phyloP scores from a whole-genome alignment of 441 rosid species.

The Gossypium schwendimanii region DNA sequence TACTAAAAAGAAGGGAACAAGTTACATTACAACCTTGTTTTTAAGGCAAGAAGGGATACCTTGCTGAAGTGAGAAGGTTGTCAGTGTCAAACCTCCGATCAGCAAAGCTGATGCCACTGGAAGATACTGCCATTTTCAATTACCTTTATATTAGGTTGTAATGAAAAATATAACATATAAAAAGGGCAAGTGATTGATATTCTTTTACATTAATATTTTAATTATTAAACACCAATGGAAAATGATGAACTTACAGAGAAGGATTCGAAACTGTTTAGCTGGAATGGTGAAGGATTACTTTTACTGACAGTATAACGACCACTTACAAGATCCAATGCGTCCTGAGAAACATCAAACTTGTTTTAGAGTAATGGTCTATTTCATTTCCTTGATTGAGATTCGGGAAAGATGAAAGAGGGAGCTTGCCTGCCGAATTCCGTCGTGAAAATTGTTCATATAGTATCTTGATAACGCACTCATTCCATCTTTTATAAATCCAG shows the following conservation, averaged over 20 bases:
- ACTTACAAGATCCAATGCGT: slow-evolving; percentile 87
- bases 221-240: neutral
- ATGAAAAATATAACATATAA: neutral
- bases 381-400: neutral
- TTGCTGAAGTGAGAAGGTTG: slow-evolving; percentile 74
- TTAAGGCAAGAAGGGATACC: slow-evolving; percentile 32
- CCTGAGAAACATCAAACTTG: slow-evolving; percentile 39
- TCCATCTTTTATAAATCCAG: slow-evolving; percentile 80
- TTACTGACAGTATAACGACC: slow-evolving; percentile 72
- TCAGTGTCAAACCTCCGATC: slow-evolving; percentile 80
- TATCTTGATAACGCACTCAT: slow-evolving; percentile 89
- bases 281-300: slow-evolving; percentile 66
- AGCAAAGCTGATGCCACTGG: slow-evolving; percentile 89
- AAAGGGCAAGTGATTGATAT: neutral
- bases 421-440: slow-evolving; percentile 92
- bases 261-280: slow-evolving; percentile 63
- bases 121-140: slow-evolving; percentile 57
- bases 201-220: neutral
- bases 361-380: neutral
- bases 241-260: slow-evolving; percentile 46
- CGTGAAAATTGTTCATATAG: slow-evolving; percentile 87
- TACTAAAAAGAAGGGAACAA: neutral
- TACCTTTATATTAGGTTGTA: neutral
- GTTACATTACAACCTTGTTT: neutral
- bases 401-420: neutral